phyloP scores from a whole-genome alignment of 345 rosid species.

The Kandelia obovata region DNA sequence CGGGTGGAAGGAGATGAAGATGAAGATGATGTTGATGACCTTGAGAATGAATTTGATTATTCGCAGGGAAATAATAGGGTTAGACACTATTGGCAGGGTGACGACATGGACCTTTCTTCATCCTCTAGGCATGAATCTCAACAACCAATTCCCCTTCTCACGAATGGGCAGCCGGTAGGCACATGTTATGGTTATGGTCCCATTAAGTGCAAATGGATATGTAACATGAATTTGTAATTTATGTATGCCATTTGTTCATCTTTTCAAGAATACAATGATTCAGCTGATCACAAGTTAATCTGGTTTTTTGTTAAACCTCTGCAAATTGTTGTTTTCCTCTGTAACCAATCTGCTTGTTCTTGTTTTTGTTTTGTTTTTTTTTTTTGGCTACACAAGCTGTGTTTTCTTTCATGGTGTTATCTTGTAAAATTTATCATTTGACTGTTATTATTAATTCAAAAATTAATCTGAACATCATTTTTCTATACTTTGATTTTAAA shows the following conservation, averaged over 20 bases:
- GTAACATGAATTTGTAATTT: neutral
- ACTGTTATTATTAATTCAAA: neutral
- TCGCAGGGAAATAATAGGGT: conserved; percentile 57
- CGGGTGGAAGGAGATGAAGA: conserved; percentile 98
- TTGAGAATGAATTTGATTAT: conserved; percentile 90
- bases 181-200: conserved; percentile 5
- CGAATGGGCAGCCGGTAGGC: conserved; percentile 74
- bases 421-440: neutral
- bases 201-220: neutral
- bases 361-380: neutral
- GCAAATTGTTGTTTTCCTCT: no score
- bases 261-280: no score
- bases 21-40: conserved; percentile 94
- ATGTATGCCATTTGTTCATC: neutral
- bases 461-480: neutral
- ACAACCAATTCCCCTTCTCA: conserved; percentile 87
- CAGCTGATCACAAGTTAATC: no score
- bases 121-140: conserved; percentile 92
- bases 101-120: conserved; percentile 72
- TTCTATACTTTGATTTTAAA: neutral
- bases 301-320: neutral
- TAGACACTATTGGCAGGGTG: conserved; percentile 79
- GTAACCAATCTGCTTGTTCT: neutral
- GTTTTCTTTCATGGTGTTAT: neutral
- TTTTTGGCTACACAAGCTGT: no score